These are phyloP conservation scores for Phoenix roebelenii DNA, from an alignment of 176 grass and related monocot genomes.

Conservation along the genomic window DNA sequence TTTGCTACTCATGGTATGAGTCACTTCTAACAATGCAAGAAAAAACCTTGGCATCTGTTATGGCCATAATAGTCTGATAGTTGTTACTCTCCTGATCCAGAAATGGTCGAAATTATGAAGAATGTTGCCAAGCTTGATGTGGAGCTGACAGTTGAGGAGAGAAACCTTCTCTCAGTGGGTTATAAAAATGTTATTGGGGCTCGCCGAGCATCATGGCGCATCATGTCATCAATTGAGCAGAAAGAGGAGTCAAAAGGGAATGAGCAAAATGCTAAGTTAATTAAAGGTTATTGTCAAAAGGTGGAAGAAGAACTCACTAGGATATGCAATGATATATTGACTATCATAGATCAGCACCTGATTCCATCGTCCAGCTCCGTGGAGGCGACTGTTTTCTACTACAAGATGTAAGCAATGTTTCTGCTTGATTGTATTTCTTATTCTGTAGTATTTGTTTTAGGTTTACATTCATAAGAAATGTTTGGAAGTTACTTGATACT, in stretches of 20 bases:
- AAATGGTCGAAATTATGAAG: constrained; percentile 38
- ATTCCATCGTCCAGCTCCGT: constrained; percentile 3
- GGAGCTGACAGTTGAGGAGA: constrained; percentile 28
- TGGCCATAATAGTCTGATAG: not conserved
- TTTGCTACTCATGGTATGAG: not conserved
- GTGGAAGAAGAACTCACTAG: constrained; percentile 21
- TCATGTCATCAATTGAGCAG: constrained; percentile 24
- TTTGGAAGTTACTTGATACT: too few species aligned
- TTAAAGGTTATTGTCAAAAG: constrained; percentile 24
- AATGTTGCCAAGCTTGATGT: constrained; percentile 20
- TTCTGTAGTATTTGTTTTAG: too few species aligned
- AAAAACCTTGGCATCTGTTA: not conserved
- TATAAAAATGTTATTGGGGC: constrained; percentile 33
- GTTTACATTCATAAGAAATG: too few species aligned
- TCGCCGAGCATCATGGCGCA: constrained; percentile 26
- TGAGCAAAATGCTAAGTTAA: constrained; percentile 13
- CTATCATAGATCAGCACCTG: constrained; percentile 28
- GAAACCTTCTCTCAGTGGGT: constrained; percentile 30
- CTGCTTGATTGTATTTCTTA: too few species aligned
- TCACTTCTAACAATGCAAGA: not conserved
- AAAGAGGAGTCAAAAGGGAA: constrained; percentile 31
- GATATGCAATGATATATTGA: constrained; percentile 28
- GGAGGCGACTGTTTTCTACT: constrained; percentile 27
- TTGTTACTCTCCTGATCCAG: constrained; percentile 13
- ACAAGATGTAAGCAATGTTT: constrained; percentile 29